phyloP scores from a whole-genome alignment of 1,284 basidiomycete genomes.

The Sphaerobolus stellatus region DNA sequence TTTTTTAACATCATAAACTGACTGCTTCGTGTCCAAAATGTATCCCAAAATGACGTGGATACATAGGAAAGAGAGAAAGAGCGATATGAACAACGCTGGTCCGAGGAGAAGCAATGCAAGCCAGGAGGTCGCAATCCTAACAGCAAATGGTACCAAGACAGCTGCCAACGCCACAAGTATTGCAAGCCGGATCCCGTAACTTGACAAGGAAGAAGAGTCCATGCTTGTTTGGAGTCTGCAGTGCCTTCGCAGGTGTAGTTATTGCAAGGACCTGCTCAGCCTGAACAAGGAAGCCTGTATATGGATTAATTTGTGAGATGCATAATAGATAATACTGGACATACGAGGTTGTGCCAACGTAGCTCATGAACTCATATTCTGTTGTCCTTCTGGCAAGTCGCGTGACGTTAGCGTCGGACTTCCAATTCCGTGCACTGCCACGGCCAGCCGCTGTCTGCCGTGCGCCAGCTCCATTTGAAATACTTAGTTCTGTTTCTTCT shows the following conservation, averaged over 20 bases:
- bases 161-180: slow-evolving; percentile 54
- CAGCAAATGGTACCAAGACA: slow-evolving; percentile 50
- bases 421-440: too few species aligned
- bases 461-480: too few species aligned
- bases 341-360: not conserved
- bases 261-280: not conserved
- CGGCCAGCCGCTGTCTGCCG: too few species aligned
- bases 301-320: not conserved
- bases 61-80: slow-evolving; percentile 50
- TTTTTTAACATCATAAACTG: slow-evolving; percentile 26
- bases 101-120: slow-evolving; percentile 62
- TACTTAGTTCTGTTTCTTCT: too few species aligned
- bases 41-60: slow-evolving; percentile 56
- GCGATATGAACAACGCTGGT: slow-evolving; percentile 52
- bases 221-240: too few species aligned
- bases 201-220: too few species aligned
- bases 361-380: not conserved
- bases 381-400: too few species aligned
- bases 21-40: slow-evolving; percentile 49
- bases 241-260: too few species aligned
- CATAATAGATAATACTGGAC: not conserved
- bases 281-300: not conserved
- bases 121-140: slow-evolving; percentile 62
- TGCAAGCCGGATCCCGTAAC: slow-evolving; percentile 28
- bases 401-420: too few species aligned